Percentiles rank a stretch among this genome's conserved stretches.
These are phyloP conservation scores for Podospora tetraspora DNA, from an alignment of 495 filamentous ascomycete species.

Conservation along the genomic window DNA sequence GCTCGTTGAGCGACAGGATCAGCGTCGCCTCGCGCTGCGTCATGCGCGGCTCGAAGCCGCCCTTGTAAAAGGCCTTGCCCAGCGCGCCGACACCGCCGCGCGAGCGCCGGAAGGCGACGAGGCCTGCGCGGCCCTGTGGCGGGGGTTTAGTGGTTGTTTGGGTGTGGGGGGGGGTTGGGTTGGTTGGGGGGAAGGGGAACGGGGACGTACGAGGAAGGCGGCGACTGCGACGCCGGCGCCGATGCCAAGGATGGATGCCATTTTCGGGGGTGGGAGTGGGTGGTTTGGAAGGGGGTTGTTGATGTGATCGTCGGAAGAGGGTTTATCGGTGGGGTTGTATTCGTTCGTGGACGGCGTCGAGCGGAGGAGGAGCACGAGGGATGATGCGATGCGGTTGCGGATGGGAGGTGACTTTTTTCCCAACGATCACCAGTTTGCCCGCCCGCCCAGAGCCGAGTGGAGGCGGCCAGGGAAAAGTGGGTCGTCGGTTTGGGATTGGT, in stretches of 20 bases:
- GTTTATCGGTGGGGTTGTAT: background rate
- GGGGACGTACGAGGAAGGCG: slow-evolving; percentile 63
- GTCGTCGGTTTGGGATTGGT: background rate
- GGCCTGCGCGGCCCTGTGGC: slow-evolving; percentile 76
- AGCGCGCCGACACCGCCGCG: slow-evolving; percentile 69
- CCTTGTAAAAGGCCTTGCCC: slow-evolving; percentile 92
- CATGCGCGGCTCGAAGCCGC: slow-evolving; percentile 94
- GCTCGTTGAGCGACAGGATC: slow-evolving; percentile 84
- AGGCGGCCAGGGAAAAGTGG: background rate
- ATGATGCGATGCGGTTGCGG: background rate
- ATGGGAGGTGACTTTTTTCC: slow-evolving; percentile 2
- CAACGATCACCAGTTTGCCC: background rate
- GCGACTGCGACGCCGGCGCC: slow-evolving; percentile 72
- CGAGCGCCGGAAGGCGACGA: slow-evolving; percentile 80
- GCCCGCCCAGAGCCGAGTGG: slow-evolving; percentile 1
- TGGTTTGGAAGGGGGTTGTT: slow-evolving; percentile 2
- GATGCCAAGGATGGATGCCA: slow-evolving; percentile 70
- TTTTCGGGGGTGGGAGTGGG: slow-evolving; percentile 29
- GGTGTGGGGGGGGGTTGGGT: too few relatives aligned
- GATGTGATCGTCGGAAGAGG: background rate
- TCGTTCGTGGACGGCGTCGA: background rate
- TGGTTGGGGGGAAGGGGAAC: background rate
- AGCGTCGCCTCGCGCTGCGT: slow-evolving; percentile 82
- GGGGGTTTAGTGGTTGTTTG: too few relatives aligned
- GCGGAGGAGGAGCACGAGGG: background rate